Conservation (phyloP, 441 rosid species). For the Corymbia citriodora region DNA sequence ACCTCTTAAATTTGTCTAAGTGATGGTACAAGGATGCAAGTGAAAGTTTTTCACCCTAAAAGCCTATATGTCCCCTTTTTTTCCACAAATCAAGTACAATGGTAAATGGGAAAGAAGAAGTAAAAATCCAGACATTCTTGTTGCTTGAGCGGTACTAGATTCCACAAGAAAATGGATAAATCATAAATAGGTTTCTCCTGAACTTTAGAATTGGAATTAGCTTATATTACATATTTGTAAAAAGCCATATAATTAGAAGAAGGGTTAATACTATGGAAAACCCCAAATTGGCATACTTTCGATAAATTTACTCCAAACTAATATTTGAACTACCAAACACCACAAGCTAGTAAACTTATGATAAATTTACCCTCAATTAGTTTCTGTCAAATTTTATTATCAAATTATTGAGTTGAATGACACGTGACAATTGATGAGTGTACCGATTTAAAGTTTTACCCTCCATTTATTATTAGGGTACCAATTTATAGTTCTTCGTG, state of each 20-base stretch:
- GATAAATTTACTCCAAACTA: too few relatives aligned
- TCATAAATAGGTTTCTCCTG: not conserved
- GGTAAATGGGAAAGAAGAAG: not conserved
- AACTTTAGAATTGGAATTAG: not conserved
- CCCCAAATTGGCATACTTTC: too few relatives aligned
- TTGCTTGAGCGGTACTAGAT: not conserved
- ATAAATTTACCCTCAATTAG: too few relatives aligned
- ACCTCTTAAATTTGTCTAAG: not conserved
- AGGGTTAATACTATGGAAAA: too few relatives aligned
- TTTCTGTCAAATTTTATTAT: too few relatives aligned
- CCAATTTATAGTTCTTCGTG: too few relatives aligned
- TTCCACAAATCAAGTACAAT: not conserved
- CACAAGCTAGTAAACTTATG: too few relatives aligned
- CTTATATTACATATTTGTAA: not conserved
- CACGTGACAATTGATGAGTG: too few relatives aligned
- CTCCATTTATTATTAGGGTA: too few relatives aligned
- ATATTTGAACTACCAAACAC: too few relatives aligned
- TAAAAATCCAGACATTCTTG: not conserved
- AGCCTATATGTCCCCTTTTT: not conserved
- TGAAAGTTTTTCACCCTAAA: not conserved
- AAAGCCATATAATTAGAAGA: not conserved
- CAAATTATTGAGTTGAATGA: too few relatives aligned
- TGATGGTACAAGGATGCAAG: not conserved
- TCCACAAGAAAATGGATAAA: not conserved
- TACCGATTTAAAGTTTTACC: too few relatives aligned